Base-by-base conservation (phyloP, 768 basidiomycete genomes). In the Trametes maxima region DNA sequence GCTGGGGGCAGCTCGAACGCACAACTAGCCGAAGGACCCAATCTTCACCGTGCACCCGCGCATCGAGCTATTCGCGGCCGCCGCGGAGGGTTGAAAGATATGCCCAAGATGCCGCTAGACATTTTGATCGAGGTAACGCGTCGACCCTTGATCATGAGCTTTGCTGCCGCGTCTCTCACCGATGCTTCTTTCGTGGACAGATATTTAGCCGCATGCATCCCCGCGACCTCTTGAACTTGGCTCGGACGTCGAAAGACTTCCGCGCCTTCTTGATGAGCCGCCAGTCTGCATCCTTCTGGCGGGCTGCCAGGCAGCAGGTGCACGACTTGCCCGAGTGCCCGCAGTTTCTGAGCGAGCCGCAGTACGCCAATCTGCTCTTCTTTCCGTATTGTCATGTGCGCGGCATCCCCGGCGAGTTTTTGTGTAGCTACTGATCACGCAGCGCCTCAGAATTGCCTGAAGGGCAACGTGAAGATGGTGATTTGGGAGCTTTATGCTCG, bases 361-460 rank as follows among this genome's bases (percentile, higher is more conserved):
- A 43, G 39, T 64, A 64, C 28, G 59, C 59, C 40, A 60, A 64
- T 25, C 63, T 77, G 11, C 63, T 68, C 11, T 74, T 33, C 11
- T 24, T 47, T 17, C 19, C 39, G 5, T 21, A 46, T 37, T 39
- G 43, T 14, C 28, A 24, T 35, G 43, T 45, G 33, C 21, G 21
- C 35, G 10, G 46, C 14, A 4, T 11, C 45, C 12, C 43, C 8
- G 43, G 3, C 8, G 21, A 8, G 3, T 36, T 10, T 44, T 21
- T 40, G 14, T 19, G 11, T 36, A 25, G 28, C 49, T 40, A 6
- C n/a, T 46, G 10, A 13, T 36, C 3, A 14, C 17, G 24, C 21
- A 33, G 7, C 21, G 22, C 21, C n/a, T 12, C 37, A 59, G 58
- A 59, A 52, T 10, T 59, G 58, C 42, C 33, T 52, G 28, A 52